Evolutionary conservation across 495 filamentous ascomycete genomes (phyloP), one percentile per base, ranked within the genome.

Genomic region (Podospora fimiseda): DNA sequence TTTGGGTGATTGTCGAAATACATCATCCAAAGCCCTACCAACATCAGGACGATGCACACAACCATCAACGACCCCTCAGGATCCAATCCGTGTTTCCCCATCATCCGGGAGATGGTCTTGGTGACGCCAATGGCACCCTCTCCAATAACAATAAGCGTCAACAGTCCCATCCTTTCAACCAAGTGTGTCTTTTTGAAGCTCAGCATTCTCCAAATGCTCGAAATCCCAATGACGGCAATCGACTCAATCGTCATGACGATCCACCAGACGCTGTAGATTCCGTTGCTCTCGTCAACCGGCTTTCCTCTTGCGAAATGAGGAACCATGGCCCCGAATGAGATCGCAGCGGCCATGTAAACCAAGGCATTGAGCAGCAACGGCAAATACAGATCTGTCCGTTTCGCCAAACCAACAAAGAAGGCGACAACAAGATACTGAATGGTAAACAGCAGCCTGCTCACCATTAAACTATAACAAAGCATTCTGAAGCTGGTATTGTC

Each of bases 71-170:
- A 59, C 21, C 58, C 60, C 16, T 60, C 61, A 11, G 47, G 36
- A 3, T 50, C 52, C n/a, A 48, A 45, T 14, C 46, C 37, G 0
- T 43, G 7, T 23, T 51, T 53, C 8, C 48, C 56, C 50, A 59
- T 56, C 54, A 60, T 63, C 50, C 65, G 59, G 39, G 60, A 61
- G 19, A 66, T 50, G 1, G 60, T 68, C 56, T 72, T 73, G 16
- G 66, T 69, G 14, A 69, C 52, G n/a, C 72, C 72, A 48, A 75
- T 78, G 9, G 66, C 58, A 11, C 81, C 82, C 66, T 87, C 83
- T 18, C 85, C 85, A 44, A 87, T 75, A 51, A 86, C 84, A 58
- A 86, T 86, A 43, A 87, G 71, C 0, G 84, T 87, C 7, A 87
- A 70, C 9, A 87, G 75, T 3, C 79, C 78, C 76, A 87, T 79